Conservation (phyloP, 257 asterid species). For the Euphrasia confusa region DNA sequence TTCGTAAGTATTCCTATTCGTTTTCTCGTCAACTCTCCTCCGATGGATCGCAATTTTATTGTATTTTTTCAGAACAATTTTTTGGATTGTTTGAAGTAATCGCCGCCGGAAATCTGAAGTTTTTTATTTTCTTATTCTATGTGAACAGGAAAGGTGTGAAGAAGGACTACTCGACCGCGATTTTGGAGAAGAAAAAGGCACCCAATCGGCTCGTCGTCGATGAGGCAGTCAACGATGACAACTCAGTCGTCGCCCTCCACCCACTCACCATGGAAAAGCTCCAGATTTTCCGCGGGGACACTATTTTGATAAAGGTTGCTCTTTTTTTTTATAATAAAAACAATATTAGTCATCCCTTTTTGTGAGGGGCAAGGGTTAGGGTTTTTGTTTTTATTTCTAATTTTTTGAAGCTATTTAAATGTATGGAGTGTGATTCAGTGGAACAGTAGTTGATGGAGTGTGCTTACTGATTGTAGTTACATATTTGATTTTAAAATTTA, state of each 20-base stretch:
- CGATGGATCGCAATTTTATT: neutral
- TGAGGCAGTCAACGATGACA: slow-evolving; percentile 87
- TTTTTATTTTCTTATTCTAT: neutral
- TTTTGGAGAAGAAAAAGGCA: slow-evolving; percentile 83
- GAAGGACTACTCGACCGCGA: slow-evolving; percentile 82
- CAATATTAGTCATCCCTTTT: neutral
- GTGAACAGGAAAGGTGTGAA: slow-evolving; percentile 55
- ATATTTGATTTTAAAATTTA: neutral
- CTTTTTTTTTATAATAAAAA: neutral
- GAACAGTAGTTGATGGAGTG: neutral
- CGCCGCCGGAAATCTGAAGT: slow-evolving; percentile 15
- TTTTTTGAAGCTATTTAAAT: neutral
- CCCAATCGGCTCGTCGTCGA: slow-evolving; percentile 77
- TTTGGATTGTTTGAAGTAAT: slow-evolving; percentile 10
- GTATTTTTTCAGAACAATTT: neutral
- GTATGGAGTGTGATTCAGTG: neutral
- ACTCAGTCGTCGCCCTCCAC: slow-evolving; percentile 72
- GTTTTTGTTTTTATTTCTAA: neutral
- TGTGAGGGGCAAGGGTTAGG: slow-evolving; percentile 21
- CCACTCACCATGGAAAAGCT: slow-evolving; percentile 88
- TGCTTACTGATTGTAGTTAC: slow-evolving; percentile 5
- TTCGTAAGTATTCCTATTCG: slow-evolving; percentile 42
- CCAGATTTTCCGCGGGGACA: slow-evolving; percentile 79
- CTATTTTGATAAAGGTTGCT: slow-evolving; percentile 66
- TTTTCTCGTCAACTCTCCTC: neutral